Base-by-base conservation (phyloP, 305 asterid genomes). In the Striga hermonthica region DNA sequence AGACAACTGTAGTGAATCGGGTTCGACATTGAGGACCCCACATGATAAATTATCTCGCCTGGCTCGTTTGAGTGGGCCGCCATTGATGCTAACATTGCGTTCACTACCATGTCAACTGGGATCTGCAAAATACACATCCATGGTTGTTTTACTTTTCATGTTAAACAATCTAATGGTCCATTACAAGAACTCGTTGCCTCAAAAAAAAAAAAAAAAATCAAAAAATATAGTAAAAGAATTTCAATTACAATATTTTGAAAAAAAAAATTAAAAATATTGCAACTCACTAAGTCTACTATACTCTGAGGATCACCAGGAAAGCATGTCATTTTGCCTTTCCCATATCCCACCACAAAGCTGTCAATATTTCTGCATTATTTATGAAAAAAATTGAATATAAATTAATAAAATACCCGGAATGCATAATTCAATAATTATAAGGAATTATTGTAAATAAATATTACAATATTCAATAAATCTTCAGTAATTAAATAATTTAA, bases 41-140 rank as follows among this genome's bases (percentile, higher is more conserved):
- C 71, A 11, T 85, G 86, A 69, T 82, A 85, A 7, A 85, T 76
- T 0, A 15, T 64, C 10, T 67, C 50, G 1, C 31, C 16, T 0
- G 74, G 61, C 13, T 73, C 64, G 8, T 16, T 60, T 4, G 71
- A 76, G 40, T 82, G 78, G 3, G 73, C 71, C 34, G 48, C 76
- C 72, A 81, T 75, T 47, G 89, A 76, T 6, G 64, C 82, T 0
- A 81, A 66, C 71, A 81, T 81, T 0, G 78, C 77, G 43, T 83
- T 86, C 52, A 76, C 89, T 68, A 86, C 86, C 84, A 81, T 75
- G 58, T 86, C 87, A 3, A 59, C 82, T 4, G 89, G 89, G 49
- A 86, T 83, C 86, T 83, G 66, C 50, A 66, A 22, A 22, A 22
- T 22, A 22, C 1, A 0, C 2, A 22, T 22, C 1, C 31, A 22